Percentiles rank a stretch among this genome's conserved stretches.
Evolutionary conservation across 768 basidiomycete genomes (phyloP).

Genomic region (Neoboletus brunneissimus): DNA sequence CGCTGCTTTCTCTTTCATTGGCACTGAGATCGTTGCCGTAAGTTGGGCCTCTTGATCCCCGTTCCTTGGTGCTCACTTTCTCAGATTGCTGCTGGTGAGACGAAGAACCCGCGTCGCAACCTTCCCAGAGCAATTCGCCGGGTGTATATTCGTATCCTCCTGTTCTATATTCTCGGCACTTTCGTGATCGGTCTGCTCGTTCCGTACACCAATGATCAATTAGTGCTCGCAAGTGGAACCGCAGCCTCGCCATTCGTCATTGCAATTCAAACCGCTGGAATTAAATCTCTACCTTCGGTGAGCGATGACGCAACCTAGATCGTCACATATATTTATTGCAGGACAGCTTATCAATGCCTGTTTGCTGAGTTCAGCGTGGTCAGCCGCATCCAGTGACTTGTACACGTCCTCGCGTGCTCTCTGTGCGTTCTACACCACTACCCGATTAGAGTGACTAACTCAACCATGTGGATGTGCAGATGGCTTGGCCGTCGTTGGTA

Average conservation of each 20-base stretch:
- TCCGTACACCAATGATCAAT: conserved; percentile 58
- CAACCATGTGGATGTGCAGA: conserved; percentile 40
- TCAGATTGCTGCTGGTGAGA: conserved; percentile 85
- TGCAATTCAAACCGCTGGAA: conserved; percentile 83
- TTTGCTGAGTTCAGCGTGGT: conserved; percentile 88
- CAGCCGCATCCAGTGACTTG: conserved; percentile 84
- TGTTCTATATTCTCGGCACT: conserved; percentile 73
- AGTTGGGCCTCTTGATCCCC: conserved; percentile 22
- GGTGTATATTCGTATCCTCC: conserved; percentile 73
- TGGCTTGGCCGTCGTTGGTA: conserved; percentile 74
- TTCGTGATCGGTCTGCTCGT: conserved; percentile 81
- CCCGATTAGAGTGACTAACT: not conserved
- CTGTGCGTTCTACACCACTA: conserved; percentile 46
- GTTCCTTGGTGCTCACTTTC: conserved; percentile 3
- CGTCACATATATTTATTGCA: not conserved
- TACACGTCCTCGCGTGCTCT: conserved; percentile 88
- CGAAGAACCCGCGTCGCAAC: conserved; percentile 78
- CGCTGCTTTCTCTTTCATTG: conserved; percentile 91
- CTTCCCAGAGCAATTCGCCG: conserved; percentile 56
- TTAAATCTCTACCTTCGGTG: conserved; percentile 78
- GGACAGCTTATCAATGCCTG: conserved; percentile 73
- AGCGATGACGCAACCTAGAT: conserved; percentile 21
- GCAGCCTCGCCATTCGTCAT: conserved; percentile 89
- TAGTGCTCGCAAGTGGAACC: conserved; percentile 52
- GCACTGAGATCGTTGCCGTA: conserved; percentile 92